Conservation (phyloP, 176 grass and related monocot species). For the Aegilops umbellulata region DNA sequence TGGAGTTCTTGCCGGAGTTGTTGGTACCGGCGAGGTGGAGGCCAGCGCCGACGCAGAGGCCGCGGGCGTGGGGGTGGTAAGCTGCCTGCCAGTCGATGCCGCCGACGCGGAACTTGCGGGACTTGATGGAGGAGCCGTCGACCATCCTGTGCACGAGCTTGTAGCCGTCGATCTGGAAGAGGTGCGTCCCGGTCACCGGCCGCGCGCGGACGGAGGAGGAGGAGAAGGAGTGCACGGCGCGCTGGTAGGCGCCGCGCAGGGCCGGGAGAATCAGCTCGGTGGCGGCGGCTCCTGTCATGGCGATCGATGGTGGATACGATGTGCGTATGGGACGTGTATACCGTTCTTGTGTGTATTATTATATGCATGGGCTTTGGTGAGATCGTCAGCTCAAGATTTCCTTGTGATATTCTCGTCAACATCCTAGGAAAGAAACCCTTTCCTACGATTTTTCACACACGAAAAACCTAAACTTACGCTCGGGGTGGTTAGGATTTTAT, state of each 20-base stretch:
- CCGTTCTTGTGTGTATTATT: too few relatives aligned
- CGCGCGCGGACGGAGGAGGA: neutral
- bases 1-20: neutral
- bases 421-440: too few relatives aligned
- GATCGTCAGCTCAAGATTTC: too few relatives aligned
- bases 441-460: too few relatives aligned
- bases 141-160: neutral
- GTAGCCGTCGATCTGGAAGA: slow-evolving; percentile 9
- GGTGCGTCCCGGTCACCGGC: neutral
- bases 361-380: too few relatives aligned
- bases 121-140: neutral
- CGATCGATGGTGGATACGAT: neutral
- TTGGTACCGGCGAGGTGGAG: neutral
- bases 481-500: too few relatives aligned
- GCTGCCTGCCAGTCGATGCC: neutral
- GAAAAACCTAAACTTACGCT: too few relatives aligned
- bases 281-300: neutral
- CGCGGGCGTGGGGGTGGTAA: neutral
- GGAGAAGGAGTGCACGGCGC: neutral
- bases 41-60: neutral
- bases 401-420: too few relatives aligned
- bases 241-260: neutral
- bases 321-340: too few relatives aligned
- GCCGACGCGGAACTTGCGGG: neutral
- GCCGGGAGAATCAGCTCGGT: neutral